Percentiles rank a stretch among this genome's conserved stretches.
These are phyloP conservation scores for cucumber (Cucumis sativus) DNA, from an alignment of 306 rosid genomes.

Conservation along the genomic window Cucumber_9930_V3 NC_026657.2:10782501-10783000, in stretches of 20 bases:
- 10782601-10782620: slow-evolving; percentile 96
- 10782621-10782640: slow-evolving; percentile 72
- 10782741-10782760: slow-evolving; percentile 72
- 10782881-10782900: slow-evolving; percentile 70
- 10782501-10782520: slow-evolving; percentile 93
- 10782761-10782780: slow-evolving; percentile 75
- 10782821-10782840: slow-evolving; percentile 65
- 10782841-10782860: slow-evolving; percentile 88
- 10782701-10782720: slow-evolving; percentile 26
- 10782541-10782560: slow-evolving; percentile 78
- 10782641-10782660: slow-evolving; percentile 15
- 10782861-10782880: slow-evolving; percentile 73
- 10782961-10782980: slow-evolving; percentile 71
- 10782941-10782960: slow-evolving; percentile 53
- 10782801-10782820: slow-evolving; percentile 81
- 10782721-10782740: slow-evolving; percentile 95
- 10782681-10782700: neutral
- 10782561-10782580: slow-evolving; percentile 95
- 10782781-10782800: slow-evolving; percentile 80
- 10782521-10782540: slow-evolving; percentile 96
- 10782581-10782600: slow-evolving; percentile 84
- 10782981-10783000: slow-evolving; percentile 73
- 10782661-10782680: slow-evolving; percentile 13
- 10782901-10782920: slow-evolving; percentile 71
- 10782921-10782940: slow-evolving; percentile 72